Evolutionary conservation across 257 asterid genomes (phyloP).

Genomic region (Haberlea rhodopensis): DNA sequence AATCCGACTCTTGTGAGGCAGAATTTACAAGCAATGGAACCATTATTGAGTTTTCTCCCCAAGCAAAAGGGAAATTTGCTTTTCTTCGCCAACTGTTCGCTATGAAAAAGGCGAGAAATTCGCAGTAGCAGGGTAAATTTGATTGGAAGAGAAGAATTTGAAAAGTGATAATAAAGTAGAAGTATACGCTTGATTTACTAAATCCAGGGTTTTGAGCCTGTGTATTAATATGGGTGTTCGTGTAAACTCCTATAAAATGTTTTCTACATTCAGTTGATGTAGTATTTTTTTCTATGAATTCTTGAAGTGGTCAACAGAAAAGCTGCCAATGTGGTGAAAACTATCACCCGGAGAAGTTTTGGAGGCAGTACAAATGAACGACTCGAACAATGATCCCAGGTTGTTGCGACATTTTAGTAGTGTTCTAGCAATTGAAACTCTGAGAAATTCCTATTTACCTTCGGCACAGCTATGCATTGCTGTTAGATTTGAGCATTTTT

Average conservation of each 20-base stretch:
- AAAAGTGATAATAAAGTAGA: slow-evolving; percentile 26
- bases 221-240: slow-evolving; percentile 25
- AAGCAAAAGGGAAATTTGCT: slow-evolving; percentile 83
- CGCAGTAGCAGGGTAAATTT: slow-evolving; percentile 35
- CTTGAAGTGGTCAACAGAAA: neutral
- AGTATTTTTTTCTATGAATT: neutral
- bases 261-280: slow-evolving; percentile 3
- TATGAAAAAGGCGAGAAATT: slow-evolving; percentile 74
- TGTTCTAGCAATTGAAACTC: neutral
- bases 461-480: too few species aligned
- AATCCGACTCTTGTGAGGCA: slow-evolving; percentile 38
- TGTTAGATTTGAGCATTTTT: too few species aligned
- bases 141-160: neutral
- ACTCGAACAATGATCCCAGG: neutral
- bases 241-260: slow-evolving; percentile 7
- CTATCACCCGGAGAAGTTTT: too few species aligned
- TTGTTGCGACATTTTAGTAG: neutral
- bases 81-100: slow-evolving; percentile 89
- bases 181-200: slow-evolving; percentile 12
- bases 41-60: slow-evolving; percentile 65
- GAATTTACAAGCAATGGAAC: slow-evolving; percentile 47
- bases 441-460: neutral
- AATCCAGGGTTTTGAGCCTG: slow-evolving; percentile 10
- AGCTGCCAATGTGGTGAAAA: neutral
- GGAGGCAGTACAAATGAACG: neutral